Conservation (phyloP, 2,329 filamentous ascomycete genomes). For the Penicillium sp. region DNA sequence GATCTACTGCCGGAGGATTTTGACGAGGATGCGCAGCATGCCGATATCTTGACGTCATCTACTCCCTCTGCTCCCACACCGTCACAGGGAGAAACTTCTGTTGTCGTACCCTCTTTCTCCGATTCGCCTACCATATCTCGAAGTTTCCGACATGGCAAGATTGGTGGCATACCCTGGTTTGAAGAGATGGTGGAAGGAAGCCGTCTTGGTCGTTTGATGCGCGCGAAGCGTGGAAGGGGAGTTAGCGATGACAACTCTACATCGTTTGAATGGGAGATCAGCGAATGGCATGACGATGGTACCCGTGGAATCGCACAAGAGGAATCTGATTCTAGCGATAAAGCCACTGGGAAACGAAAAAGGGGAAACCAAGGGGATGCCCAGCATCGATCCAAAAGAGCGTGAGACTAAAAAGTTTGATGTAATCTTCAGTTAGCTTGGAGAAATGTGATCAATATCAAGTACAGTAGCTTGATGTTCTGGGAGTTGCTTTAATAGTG, state of each 20-base stretch:
- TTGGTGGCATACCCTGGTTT: constrained; percentile 77
- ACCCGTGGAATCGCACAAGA: constrained; percentile 21
- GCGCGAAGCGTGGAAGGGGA: constrained; percentile 58
- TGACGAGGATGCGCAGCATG: constrained; percentile 31
- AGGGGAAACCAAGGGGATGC: constrained; percentile 8
- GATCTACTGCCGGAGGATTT: constrained; percentile 63
- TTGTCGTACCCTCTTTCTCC: constrained; percentile 22
- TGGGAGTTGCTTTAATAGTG: no score
- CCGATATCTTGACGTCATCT: constrained; percentile 3
- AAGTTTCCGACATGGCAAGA: constrained; percentile 38
- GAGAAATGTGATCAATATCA: background rate
- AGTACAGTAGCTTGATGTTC: no score
- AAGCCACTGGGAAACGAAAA: constrained; percentile 35
- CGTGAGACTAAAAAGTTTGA: background rate
- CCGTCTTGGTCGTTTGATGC: constrained; percentile 66
- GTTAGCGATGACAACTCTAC: constrained; percentile 64
- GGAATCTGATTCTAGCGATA: constrained; percentile 19
- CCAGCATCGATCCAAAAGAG: background rate
- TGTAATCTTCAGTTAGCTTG: background rate
- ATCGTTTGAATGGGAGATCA: constrained; percentile 78
- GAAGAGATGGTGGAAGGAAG: constrained; percentile 78
- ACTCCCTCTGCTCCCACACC: constrained; percentile 13
- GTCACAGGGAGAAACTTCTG: constrained; percentile 7
- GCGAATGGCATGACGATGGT: constrained; percentile 64
- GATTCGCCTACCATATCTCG: constrained; percentile 27